Evolutionary conservation across 164 flowering plant species (phyloP).

Genomic region (Amborella trichopoda): DNA sequence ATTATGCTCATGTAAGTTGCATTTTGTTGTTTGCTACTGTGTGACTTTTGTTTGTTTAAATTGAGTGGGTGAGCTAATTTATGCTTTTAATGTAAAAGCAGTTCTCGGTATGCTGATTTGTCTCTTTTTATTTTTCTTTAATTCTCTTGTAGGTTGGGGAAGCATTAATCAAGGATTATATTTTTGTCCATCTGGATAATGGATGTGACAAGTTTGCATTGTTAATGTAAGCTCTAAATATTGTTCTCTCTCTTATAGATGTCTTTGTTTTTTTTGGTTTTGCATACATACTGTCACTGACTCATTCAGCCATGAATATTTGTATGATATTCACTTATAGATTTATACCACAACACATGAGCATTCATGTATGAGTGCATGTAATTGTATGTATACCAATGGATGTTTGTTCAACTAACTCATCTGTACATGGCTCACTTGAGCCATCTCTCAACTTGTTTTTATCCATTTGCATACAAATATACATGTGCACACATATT

Average conservation of each 20-base stretch:
- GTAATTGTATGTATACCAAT: too few relatives aligned
- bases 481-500: too few relatives aligned
- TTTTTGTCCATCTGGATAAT: slow-evolving; percentile 69
- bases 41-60: not conserved
- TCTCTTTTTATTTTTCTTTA: too few relatives aligned
- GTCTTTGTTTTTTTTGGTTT: not conserved
- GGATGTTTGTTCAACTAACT: too few relatives aligned
- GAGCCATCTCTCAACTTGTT: too few relatives aligned
- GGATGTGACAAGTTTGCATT: slow-evolving; percentile 76
- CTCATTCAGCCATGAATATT: not conserved
- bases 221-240: slow-evolving; percentile 59
- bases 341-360: too few relatives aligned
- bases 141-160: slow-evolving; percentile 53
- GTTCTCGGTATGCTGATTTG: too few relatives aligned
- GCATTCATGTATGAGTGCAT: too few relatives aligned
- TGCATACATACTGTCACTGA: not conserved
- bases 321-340: not conserved
- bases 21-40: not conserved
- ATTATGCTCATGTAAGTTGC: slow-evolving; percentile 43
- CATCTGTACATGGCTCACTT: too few relatives aligned
- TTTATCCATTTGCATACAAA: too few relatives aligned
- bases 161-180: slow-evolving; percentile 49
- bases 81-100: too few relatives aligned
- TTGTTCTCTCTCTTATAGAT: not conserved
- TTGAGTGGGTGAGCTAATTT: too few relatives aligned